Percentiles rank a stretch among this genome's conserved stretches.
These are phyloP conservation scores for Pseudomonodictys pantanalensis DNA, from an alignment of 495 filamentous ascomycete species.

Conservation along the genomic window DNA sequence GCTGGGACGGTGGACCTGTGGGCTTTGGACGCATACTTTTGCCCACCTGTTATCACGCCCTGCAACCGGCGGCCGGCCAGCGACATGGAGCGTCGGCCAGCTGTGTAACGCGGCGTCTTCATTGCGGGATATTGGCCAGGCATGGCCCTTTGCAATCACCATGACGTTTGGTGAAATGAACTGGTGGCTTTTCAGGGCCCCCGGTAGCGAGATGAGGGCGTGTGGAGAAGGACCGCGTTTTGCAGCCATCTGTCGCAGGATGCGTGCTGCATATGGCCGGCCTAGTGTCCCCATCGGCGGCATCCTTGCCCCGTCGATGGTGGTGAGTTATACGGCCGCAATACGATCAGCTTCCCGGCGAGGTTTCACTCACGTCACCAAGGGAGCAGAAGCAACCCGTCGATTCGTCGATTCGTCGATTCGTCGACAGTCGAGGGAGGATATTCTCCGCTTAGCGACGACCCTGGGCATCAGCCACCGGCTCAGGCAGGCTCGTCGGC, in stretches of 20 bases:
- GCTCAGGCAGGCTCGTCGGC: background rate
- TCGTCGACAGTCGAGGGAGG: background rate
- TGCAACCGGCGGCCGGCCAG: background rate
- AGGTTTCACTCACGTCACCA: too few relatives aligned
- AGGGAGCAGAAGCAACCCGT: too few relatives aligned
- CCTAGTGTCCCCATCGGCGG: background rate
- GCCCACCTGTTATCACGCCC: conserved; percentile 2
- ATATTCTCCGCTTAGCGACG: background rate
- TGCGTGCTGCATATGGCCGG: background rate
- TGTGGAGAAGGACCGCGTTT: conserved; percentile 32
- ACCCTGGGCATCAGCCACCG: background rate
- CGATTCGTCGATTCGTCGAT: background rate
- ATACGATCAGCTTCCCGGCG: background rate
- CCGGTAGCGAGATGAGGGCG: conserved; percentile 32
- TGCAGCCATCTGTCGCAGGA: conserved; percentile 30
- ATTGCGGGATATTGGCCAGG: background rate
- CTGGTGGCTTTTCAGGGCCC: conserved; percentile 8
- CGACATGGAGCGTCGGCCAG: background rate
- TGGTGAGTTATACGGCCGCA: background rate
- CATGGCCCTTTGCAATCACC: background rate
- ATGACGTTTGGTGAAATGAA: conserved; percentile 11
- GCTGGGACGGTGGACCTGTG: conserved; percentile 12
- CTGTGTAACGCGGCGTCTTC: background rate
- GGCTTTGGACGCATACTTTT: conserved; percentile 9
- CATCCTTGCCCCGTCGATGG: conserved; percentile 6